Evolutionary conservation across 2,329 filamentous ascomycete genomes (phyloP).

Genomic region (Ceratocystis alfenasii): DNA sequence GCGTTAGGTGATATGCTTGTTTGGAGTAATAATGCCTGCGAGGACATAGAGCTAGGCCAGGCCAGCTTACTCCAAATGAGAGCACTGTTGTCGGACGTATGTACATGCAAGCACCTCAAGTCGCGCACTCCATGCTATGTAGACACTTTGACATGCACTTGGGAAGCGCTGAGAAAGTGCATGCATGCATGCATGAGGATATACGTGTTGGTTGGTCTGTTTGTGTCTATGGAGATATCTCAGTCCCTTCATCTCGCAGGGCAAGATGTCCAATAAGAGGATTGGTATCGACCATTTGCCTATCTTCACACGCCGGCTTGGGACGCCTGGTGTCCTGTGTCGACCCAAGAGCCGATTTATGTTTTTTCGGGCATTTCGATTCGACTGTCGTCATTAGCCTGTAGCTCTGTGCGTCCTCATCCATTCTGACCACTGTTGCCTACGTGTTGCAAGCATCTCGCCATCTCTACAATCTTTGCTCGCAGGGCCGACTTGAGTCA

Average conservation of each 20-base stretch:
- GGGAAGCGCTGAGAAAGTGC: neutral
- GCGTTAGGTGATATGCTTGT: too few species aligned
- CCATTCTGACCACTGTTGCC: neutral
- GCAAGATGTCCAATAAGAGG: neutral
- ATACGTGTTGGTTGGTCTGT: neutral
- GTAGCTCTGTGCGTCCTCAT: neutral
- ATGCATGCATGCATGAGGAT: neutral
- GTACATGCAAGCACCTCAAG: neutral
- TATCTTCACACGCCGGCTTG: neutral
- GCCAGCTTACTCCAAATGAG: neutral
- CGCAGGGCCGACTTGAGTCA: neutral
- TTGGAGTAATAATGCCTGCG: too few species aligned
- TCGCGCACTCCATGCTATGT: neutral
- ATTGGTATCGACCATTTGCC: neutral
- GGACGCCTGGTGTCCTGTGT: neutral
- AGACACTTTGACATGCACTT: slow-evolving; percentile 3
- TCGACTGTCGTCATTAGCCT: neutral
- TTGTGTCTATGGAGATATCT: neutral
- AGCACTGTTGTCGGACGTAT: neutral
- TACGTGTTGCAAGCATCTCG: neutral
- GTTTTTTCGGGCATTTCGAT: neutral
- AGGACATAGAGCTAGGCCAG: neutral
- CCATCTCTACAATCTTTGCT: neutral
- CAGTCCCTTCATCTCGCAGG: neutral
- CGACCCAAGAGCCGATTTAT: neutral